Conservation (phyloP, 2,329 filamentous ascomycete species). For the Fusarium sp. region DNA sequence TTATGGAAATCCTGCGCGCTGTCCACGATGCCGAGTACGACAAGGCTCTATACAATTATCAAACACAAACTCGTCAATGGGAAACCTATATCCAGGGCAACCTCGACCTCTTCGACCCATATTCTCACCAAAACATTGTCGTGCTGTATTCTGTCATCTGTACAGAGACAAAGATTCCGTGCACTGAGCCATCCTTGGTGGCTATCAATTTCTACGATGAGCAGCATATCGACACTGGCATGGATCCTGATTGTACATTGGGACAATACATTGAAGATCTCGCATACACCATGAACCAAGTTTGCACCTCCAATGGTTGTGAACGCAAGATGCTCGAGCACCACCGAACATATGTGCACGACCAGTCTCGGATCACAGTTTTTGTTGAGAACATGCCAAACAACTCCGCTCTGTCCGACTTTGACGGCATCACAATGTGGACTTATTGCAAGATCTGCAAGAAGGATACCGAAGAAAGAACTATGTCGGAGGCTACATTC, state of each 20-base stretch:
- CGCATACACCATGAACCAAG: constrained; percentile 80
- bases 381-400: constrained; percentile 78
- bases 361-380: constrained; percentile 92
- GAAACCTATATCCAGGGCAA: constrained; percentile 94
- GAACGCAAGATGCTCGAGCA: constrained; percentile 92
- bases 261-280: constrained; percentile 96
- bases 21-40: constrained; percentile 98
- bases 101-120: constrained; percentile 91
- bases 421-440: constrained; percentile 91
- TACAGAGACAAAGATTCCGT: constrained; percentile 93
- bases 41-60: constrained; percentile 92
- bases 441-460: constrained; percentile 94
- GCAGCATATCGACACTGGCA: constrained; percentile 78
- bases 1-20: constrained; percentile 93
- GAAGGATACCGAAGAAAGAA: constrained; percentile 88
- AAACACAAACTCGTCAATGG: constrained; percentile 96
- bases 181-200: constrained; percentile 90
- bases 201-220: constrained; percentile 95
- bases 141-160: constrained; percentile 95
- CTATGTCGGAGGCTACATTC: constrained; percentile 95
- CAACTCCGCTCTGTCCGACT: constrained; percentile 59
- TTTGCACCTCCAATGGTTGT: constrained; percentile 87
- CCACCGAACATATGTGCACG: constrained; percentile 96
- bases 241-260: constrained; percentile 90
- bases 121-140: constrained; percentile 95